These are phyloP conservation scores for Nemophila menziesii DNA, from an alignment of 257 asterid genomes.

Conservation along the genomic window DNA sequence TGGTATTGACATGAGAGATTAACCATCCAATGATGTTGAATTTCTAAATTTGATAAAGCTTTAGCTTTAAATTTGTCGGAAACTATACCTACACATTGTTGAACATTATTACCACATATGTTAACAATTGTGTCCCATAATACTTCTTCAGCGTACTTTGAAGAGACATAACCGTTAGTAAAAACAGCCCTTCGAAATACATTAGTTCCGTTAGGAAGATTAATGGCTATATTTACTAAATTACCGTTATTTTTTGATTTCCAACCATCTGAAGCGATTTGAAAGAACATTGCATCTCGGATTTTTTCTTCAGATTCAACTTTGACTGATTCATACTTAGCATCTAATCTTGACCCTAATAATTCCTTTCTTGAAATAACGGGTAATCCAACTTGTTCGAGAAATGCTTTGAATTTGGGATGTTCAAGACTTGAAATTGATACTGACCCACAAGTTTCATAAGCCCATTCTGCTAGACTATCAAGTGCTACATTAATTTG, in stretches of 20 bases:
- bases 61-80: slow-evolving; percentile 81
- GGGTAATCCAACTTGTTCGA: slow-evolving; percentile 70
- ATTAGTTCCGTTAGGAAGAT: slow-evolving; percentile 83
- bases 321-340: slow-evolving; percentile 51
- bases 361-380: slow-evolving; percentile 46
- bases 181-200: slow-evolving; percentile 69
- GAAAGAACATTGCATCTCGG: slow-evolving; percentile 94
- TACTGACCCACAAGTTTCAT: slow-evolving; percentile 77
- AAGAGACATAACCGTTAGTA: slow-evolving; percentile 47
- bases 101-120: slow-evolving; percentile 53
- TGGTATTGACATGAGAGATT: slow-evolving; percentile 80
- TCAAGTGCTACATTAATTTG: slow-evolving; percentile 69
- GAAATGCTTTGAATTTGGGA: slow-evolving; percentile 77
- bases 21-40: slow-evolving; percentile 90
- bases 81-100: slow-evolving; percentile 78
- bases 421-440: slow-evolving; percentile 75
- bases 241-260: slow-evolving; percentile 27
- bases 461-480: slow-evolving; percentile 77
- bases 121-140: slow-evolving; percentile 72
- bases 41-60: slow-evolving; percentile 65
- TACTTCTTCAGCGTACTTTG: slow-evolving; percentile 75
- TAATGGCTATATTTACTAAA: slow-evolving; percentile 57
- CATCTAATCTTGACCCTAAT: slow-evolving; percentile 47
- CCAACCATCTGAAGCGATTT: slow-evolving; percentile 86
- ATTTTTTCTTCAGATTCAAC: slow-evolving; percentile 74